Base-by-base conservation (phyloP, 495 filamentous ascomycete species). In the Antarctomyces pellizariae region DNA sequence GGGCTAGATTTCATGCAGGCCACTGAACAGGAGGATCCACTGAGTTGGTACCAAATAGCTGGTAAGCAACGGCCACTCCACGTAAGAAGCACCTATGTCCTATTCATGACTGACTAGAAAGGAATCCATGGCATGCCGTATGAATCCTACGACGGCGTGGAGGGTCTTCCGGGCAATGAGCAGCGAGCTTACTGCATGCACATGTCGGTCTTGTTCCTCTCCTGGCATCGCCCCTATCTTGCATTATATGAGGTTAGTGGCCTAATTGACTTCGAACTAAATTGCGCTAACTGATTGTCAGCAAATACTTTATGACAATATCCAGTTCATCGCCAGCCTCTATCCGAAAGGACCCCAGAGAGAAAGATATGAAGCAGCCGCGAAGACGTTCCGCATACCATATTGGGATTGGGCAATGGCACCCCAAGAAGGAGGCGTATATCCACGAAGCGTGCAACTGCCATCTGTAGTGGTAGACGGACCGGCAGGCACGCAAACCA, bases 151-250 rank as follows among this genome's bases (percentile, higher is more conserved):
- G 57, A 59, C 30, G 54, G 52, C 18, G 69, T 71, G n/a, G 25
- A 45, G 7, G 45, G 59, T 15, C 48, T 44, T 13, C 38, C 50
- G 3, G 55, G 54, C 4, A 53, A 50, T 21, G 45, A 56, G 32
- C 34, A 44, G 16, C 49, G 47, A 19, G 73, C 71, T 3, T 76
- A 74, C 37, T 79, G 73, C 35, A 49, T 54, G 9, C 73, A 77
- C 45, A 48, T 52, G 7, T 72, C 64, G 5, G 59, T 66, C 24
- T 48, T 77, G 17, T 77, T 77, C 36, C 56, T 60, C 19, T 59
- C 68, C 11, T 79, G 73, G 73, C 71, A 79, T 49, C 52, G 73
- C 22, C 63, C 70, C 9, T 79, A 76, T 44, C 52, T 76, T 30
- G 57, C 58, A 18, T 44, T 77, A 16, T 64, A 63, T 32, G 73